Conservation (phyloP, 2,329 filamentous ascomycete genomes). For the Zymoseptoria pseudotritici region DNA sequence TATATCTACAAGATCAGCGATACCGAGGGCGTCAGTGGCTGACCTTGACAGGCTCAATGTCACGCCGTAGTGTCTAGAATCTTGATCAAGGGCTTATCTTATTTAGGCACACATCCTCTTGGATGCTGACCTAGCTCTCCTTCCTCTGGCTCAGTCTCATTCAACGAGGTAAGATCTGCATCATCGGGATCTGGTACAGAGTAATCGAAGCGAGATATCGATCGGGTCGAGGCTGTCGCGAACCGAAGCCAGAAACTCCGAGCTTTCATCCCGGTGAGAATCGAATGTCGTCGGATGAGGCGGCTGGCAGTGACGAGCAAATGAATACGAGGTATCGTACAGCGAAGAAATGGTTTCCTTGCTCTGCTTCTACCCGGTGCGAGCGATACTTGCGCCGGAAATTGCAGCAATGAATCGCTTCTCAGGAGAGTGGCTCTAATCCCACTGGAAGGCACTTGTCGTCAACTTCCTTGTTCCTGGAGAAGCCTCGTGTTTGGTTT, state of each 20-base stretch:
- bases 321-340: no score
- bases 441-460: no score
- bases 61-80: neutral
- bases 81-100: neutral
- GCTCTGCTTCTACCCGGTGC: no score
- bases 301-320: no score
- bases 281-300: no score
- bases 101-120: neutral
- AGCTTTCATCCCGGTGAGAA: neutral
- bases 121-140: neutral
- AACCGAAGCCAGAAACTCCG: neutral
- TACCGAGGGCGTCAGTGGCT: conserved; percentile 27
- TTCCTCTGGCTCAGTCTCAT: neutral
- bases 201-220: neutral
- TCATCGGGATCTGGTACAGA: neutral
- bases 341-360: no score
- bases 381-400: no score
- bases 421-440: no score
- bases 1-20: conserved; percentile 54
- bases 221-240: neutral
- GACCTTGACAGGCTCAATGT: neutral
- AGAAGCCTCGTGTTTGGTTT: no score
- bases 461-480: no score
- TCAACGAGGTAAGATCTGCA: neutral
- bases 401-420: no score